A percentile compares a stretch with the other conserved stretches of the same genome.
Evolutionary conservation across 176 grass and related monocot species (phyloP).

Genomic region (Neostapfia colusana): DNA sequence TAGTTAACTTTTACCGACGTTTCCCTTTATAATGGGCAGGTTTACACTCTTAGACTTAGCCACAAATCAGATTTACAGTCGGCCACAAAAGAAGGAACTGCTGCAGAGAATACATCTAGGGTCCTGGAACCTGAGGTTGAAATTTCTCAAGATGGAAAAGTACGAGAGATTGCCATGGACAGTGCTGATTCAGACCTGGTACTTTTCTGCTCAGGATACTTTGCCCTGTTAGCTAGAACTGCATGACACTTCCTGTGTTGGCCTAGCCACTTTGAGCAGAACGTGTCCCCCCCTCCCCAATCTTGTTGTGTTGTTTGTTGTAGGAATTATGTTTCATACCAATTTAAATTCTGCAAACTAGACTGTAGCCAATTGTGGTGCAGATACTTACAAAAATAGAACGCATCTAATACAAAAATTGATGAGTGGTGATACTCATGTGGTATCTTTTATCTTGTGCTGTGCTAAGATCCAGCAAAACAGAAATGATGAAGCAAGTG

Average conservation of each 20-base stretch:
- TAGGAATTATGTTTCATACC: neutral
- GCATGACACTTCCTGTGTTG: neutral
- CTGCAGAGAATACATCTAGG: slow-evolving; percentile 52
- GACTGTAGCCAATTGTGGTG: slow-evolving; percentile 6
- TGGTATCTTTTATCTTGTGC: neutral
- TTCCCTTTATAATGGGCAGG: slow-evolving; percentile 49
- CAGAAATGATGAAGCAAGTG: slow-evolving; percentile 65
- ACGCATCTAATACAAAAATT: neutral
- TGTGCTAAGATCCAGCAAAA: slow-evolving; percentile 56
- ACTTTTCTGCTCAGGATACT: slow-evolving; percentile 19
- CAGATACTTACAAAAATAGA: neutral
- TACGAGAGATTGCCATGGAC: slow-evolving; percentile 92
- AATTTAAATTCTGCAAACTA: slow-evolving; percentile 7
- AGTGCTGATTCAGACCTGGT: slow-evolving; percentile 56
- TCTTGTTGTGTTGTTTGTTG: neutral
- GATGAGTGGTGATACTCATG: slow-evolving; percentile 12
- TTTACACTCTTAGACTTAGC: slow-evolving; percentile 78
- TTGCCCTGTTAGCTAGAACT: neutral
- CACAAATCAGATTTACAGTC: slow-evolving; percentile 62
- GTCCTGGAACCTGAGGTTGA: slow-evolving; percentile 75
- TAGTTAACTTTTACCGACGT: slow-evolving; percentile 24
- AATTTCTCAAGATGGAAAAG: slow-evolving; percentile 79
- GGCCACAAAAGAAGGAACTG: slow-evolving; percentile 40
- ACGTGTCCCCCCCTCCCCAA: neutral
- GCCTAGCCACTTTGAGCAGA: neutral